Conservation (phyloP, 768 basidiomycete genomes). For the Podaxis sp. region DNA sequence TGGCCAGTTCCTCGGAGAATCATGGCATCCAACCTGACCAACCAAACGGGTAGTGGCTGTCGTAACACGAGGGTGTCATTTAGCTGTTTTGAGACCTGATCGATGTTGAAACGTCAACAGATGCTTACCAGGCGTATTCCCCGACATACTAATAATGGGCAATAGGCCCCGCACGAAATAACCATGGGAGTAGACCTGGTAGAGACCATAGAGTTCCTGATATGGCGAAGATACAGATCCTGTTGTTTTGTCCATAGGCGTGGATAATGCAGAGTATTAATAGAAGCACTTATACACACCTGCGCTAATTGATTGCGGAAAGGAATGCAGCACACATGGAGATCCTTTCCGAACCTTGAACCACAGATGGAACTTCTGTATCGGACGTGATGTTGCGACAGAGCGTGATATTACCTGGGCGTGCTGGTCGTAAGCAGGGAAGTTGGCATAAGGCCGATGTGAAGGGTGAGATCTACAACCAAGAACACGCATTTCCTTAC, state of each 20-base stretch:
- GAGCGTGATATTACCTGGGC: not conserved
- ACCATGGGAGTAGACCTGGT: not conserved
- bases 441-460: not conserved
- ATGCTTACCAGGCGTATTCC: not conserved
- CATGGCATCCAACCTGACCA: not conserved
- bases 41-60: not conserved
- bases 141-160: not conserved
- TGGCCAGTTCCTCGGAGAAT: not conserved
- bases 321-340: not conserved
- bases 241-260: not conserved
- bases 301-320: not conserved
- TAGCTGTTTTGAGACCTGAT: not conserved
- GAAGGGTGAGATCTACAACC: not conserved
- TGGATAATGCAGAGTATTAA: not conserved
- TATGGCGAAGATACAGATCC: not conserved
- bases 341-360: constrained; percentile 1
- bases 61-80: not conserved
- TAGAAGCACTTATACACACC: not conserved
- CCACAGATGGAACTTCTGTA: not conserved
- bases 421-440: not conserved
- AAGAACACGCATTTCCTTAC: not conserved
- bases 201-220: too few species aligned
- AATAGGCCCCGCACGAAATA: not conserved
- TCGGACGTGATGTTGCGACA: not conserved
- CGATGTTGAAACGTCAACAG: not conserved